A percentile compares a stretch with the other conserved stretches of the same genome.
These are phyloP conservation scores for Nevesoporus exiguus DNA, from an alignment of 768 basidiomycete genomes.

Conservation along the genomic window DNA sequence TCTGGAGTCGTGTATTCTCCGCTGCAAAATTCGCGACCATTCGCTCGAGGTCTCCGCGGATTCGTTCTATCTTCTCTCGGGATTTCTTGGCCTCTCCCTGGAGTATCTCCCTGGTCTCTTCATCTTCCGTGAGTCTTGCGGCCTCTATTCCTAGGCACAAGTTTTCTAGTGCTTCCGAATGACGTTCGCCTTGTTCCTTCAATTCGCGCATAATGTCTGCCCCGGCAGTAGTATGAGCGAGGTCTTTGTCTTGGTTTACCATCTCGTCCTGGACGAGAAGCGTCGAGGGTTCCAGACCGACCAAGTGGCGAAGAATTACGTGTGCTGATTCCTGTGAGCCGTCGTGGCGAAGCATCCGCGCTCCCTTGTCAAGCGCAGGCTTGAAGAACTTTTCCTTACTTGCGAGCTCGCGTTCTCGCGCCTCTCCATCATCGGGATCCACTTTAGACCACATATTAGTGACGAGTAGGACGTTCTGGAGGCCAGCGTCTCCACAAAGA, in stretches of 20 bases:
- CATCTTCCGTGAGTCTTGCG: constrained; percentile 41
- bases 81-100: constrained; percentile 40
- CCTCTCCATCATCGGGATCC: constrained; percentile 31
- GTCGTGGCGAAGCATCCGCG: constrained; percentile 42
- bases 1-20: constrained; percentile 33
- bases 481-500: constrained; percentile 46
- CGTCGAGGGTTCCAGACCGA: constrained; percentile 37
- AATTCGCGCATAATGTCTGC: constrained; percentile 49
- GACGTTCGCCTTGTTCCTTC: constrained; percentile 40
- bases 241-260: constrained; percentile 44
- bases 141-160: constrained; percentile 46
- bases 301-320: constrained; percentile 41
- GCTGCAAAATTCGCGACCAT: constrained; percentile 36
- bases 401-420: constrained; percentile 45
- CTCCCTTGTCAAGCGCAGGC: constrained; percentile 45
- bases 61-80: constrained; percentile 39
- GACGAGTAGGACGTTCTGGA: constrained; percentile 47
- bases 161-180: constrained; percentile 42
- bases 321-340: constrained; percentile 42
- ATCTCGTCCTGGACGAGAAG: constrained; percentile 56
- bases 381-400: constrained; percentile 47
- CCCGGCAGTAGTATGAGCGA: constrained; percentile 51
- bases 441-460: constrained; percentile 54
- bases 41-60: constrained; percentile 39
- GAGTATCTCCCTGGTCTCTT: constrained; percentile 41